Conservation (phyloP, 495 filamentous ascomycete genomes). For the Aspergillus avenaceus region DNA sequence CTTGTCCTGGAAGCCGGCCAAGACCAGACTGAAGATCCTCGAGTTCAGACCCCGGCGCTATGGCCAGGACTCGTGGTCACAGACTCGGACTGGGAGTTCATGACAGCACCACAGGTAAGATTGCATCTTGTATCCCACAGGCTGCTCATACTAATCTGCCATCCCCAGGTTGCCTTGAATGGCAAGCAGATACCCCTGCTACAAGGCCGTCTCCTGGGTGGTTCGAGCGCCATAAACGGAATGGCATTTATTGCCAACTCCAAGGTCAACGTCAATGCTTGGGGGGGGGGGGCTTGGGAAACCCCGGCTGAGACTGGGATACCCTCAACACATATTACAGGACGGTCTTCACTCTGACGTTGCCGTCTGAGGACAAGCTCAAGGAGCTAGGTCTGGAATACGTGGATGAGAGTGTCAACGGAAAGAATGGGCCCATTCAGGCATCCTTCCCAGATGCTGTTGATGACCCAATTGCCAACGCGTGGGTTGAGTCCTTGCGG, state of each 20-base stretch:
- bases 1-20: slow-evolving; percentile 47
- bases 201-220: slow-evolving; percentile 19
- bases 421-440: slow-evolving; percentile 38
- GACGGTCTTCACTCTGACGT: slow-evolving; percentile 18
- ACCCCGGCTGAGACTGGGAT: slow-evolving; percentile 40
- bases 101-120: too few relatives aligned
- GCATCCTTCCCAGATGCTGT: slow-evolving; percentile 44
- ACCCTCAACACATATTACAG: slow-evolving; percentile 32
- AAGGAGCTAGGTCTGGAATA: slow-evolving; percentile 26
- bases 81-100: slow-evolving; percentile 41
- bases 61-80: slow-evolving; percentile 39
- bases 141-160: too few relatives aligned
- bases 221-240: slow-evolving; percentile 15
- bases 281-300: slow-evolving; percentile 40
- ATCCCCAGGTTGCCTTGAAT: slow-evolving; percentile 31
- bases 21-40: slow-evolving; percentile 30
- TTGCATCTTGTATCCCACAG: too few relatives aligned
- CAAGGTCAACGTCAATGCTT: slow-evolving; percentile 38
- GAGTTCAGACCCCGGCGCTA: slow-evolving; percentile 38
- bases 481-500: slow-evolving; percentile 31
- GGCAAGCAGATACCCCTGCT: slow-evolving; percentile 29
- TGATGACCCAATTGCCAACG: slow-evolving; percentile 42
- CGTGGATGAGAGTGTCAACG: slow-evolving; percentile 29
- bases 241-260: slow-evolving; percentile 32
- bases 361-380: slow-evolving; percentile 24